A percentile compares a stretch with the other conserved stretches of the same genome.
These are phyloP conservation scores for Solanum peruvianum DNA, from an alignment of 257 asterid species.

Conservation along the genomic window DNA sequence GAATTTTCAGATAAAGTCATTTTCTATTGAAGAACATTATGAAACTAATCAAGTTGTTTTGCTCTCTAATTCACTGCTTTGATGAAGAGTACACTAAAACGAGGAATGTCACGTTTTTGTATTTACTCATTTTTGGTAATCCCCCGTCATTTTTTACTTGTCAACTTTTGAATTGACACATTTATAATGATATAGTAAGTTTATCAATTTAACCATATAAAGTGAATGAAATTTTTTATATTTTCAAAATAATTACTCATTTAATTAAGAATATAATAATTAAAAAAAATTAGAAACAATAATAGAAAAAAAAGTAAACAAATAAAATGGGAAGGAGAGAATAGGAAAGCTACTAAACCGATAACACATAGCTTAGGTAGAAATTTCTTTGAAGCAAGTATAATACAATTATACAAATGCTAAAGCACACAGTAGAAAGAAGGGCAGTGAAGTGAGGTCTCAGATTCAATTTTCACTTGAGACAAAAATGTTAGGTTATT, in stretches of 20 bases:
- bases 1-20: background rate
- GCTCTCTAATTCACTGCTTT: background rate
- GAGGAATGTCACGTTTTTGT: background rate
- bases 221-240: too few relatives aligned
- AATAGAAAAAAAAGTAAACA: too few relatives aligned
- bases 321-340: too few relatives aligned
- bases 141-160: fast-evolving
- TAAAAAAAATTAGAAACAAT: too few relatives aligned
- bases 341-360: background rate
- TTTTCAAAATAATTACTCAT: too few relatives aligned
- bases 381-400: background rate
- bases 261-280: too few relatives aligned
- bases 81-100: background rate
- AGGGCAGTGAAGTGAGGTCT: background rate
- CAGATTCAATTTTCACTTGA: background rate
- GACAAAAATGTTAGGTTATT: background rate
- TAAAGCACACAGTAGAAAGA: background rate
- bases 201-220: too few relatives aligned
- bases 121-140: background rate
- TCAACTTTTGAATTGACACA: too few relatives aligned
- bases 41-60: background rate
- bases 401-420: background rate
- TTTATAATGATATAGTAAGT: fast-evolving
- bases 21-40: background rate
- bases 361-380: background rate